Evolutionary conservation across 2,329 filamentous ascomycete genomes (phyloP).

Genomic region (Peltaster fructicola): DNA sequence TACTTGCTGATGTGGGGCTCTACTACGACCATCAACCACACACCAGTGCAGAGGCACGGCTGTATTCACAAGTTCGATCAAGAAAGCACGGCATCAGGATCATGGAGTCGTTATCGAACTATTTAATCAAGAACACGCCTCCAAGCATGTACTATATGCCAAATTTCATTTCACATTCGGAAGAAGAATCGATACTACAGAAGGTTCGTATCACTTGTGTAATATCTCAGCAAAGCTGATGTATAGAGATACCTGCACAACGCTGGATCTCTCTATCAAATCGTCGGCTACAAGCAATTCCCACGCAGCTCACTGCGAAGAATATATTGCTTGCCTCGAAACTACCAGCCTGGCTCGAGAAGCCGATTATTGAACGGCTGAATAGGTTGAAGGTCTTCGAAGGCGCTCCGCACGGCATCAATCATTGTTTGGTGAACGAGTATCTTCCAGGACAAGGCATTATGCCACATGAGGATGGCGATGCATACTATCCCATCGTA

Average conservation of each 20-base stretch:
- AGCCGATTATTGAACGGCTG: slow-evolving; percentile 48
- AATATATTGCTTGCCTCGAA: slow-evolving; percentile 56
- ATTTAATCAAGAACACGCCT: too few relatives aligned
- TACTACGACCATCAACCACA: too few relatives aligned
- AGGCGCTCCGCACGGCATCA: slow-evolving; percentile 60
- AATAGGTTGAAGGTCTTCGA: slow-evolving; percentile 32
- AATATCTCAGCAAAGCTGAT: neutral
- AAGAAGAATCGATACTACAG: slow-evolving; percentile 52
- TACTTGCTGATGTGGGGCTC: too few relatives aligned
- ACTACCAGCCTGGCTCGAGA: slow-evolving; percentile 57
- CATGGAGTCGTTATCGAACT: too few relatives aligned
- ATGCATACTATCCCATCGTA: slow-evolving; percentile 72
- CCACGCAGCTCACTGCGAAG: slow-evolving; percentile 57
- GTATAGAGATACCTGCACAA: slow-evolving; percentile 25
- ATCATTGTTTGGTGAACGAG: slow-evolving; percentile 89
- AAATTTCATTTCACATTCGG: slow-evolving; percentile 60
- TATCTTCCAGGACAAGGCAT: slow-evolving; percentile 82
- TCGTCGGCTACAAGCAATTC: slow-evolving; percentile 79
- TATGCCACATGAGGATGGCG: slow-evolving; percentile 89
- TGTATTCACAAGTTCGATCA: too few relatives aligned
- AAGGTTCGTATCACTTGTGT: slow-evolving; percentile 36
- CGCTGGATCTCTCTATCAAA: slow-evolving; percentile 80
- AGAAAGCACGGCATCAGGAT: too few relatives aligned
- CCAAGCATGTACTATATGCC: slow-evolving; percentile 65
- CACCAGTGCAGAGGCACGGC: too few relatives aligned